phyloP scores from a whole-genome alignment of 2,329 filamentous ascomycete genomes.

The Claviceps citrina region DNA sequence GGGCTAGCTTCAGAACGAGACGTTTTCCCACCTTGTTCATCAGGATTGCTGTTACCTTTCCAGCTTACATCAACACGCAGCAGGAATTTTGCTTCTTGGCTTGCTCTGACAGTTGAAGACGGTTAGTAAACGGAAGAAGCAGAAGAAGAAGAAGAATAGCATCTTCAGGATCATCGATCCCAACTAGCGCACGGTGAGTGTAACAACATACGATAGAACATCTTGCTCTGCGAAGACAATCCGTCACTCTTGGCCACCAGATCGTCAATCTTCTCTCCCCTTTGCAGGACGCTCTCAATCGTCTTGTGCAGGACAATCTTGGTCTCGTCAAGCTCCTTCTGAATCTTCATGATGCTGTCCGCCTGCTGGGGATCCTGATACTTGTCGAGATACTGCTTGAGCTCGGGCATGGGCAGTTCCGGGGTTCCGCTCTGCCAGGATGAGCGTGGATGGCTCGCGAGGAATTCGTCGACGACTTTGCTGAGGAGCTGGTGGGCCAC shows the following conservation, averaged over 20 bases:
- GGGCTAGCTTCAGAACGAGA: background rate
- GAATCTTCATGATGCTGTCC: slow-evolving; percentile 88
- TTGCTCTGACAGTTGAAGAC: slow-evolving; percentile 28
- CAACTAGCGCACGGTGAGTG: too few relatives aligned
- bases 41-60: too few relatives aligned
- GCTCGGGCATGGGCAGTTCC: slow-evolving; percentile 49
- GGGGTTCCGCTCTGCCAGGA: slow-evolving; percentile 44
- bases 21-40: background rate
- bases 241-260: slow-evolving; percentile 87
- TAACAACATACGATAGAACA: slow-evolving; percentile 67
- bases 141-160: background rate
- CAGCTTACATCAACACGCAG: slow-evolving; percentile 49
- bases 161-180: too few relatives aligned
- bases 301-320: slow-evolving; percentile 97
- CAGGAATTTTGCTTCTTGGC: slow-evolving; percentile 72
- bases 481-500: slow-evolving; percentile 77
- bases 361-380: slow-evolving; percentile 82
- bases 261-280: slow-evolving; percentile 92
- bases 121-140: background rate
- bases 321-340: slow-evolving; percentile 91
- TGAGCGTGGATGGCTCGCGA: slow-evolving; percentile 56
- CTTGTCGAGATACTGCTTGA: slow-evolving; percentile 58
- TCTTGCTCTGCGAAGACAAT: slow-evolving; percentile 82
- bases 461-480: slow-evolving; percentile 79
- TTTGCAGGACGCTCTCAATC: slow-evolving; percentile 71